phyloP scores from a whole-genome alignment of 2,329 filamentous ascomycete genomes.

The Alternaria brassicicola region DNA sequence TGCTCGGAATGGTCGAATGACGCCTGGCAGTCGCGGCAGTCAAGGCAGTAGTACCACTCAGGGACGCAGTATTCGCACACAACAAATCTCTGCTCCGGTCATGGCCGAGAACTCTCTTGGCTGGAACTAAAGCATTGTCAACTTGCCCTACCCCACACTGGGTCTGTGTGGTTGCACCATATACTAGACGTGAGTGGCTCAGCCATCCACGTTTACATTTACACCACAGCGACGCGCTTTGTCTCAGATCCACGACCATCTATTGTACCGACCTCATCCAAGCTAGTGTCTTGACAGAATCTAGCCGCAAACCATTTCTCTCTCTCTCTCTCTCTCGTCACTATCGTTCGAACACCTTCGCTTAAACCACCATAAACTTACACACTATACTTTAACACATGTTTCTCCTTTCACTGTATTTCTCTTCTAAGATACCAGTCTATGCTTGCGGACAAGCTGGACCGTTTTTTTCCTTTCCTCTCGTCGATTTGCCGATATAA shows the following conservation, averaged over 20 bases:
- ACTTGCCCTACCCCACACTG: constrained; percentile 8
- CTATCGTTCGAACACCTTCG: constrained; percentile 46
- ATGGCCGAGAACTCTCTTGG: constrained; percentile 94
- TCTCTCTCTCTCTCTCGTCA: constrained; percentile 23
- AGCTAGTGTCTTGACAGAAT: constrained; percentile 22
- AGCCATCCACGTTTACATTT: constrained; percentile 25
- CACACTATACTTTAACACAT: constrained; percentile 41
- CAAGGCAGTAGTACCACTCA: constrained; percentile 63
- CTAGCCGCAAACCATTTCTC: constrained; percentile 22
- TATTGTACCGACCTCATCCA: constrained; percentile 20
- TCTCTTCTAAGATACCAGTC: constrained; percentile 53
- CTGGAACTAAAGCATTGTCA: constrained; percentile 72
- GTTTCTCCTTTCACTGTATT: constrained; percentile 35
- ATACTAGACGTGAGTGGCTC: constrained; percentile 23
- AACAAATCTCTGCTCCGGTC: constrained; percentile 85
- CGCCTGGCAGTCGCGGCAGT: constrained; percentile 51
- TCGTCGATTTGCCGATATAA: constrained; percentile 26
- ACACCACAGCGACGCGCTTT: constrained; percentile 13
- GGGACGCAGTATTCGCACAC: constrained; percentile 66
- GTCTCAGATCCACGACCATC: constrained; percentile 2
- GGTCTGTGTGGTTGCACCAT: constrained; percentile 41
- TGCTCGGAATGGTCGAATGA: constrained; percentile 49
- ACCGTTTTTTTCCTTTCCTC: constrained; percentile 42
- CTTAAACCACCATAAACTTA: constrained; percentile 35
- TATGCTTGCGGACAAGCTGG: constrained; percentile 39